phyloP scores from a whole-genome alignment of 331 rosid species.

The Prunus yedoensis region DNA sequence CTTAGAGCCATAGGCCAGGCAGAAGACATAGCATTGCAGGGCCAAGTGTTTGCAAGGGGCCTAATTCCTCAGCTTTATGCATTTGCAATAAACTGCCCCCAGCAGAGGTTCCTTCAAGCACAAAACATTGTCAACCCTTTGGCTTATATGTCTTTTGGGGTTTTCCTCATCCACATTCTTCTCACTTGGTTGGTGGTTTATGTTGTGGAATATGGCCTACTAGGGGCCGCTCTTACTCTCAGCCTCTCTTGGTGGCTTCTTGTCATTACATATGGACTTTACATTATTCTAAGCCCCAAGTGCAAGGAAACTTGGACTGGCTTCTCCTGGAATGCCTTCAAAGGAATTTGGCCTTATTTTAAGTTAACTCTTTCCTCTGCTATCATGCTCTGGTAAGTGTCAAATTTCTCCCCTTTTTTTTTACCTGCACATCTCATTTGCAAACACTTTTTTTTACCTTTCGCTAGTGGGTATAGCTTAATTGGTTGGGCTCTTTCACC shows the following conservation, averaged over 20 bases:
- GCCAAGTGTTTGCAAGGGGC: conserved; percentile 54
- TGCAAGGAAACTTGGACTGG: conserved; percentile 77
- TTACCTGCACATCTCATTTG: no score
- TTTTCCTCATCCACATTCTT: conserved; percentile 50
- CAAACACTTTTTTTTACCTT: no score
- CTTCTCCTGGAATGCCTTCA: conserved; percentile 49
- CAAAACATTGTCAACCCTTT: conserved; percentile 76
- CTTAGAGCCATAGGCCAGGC: conserved; percentile 55
- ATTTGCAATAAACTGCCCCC: conserved; percentile 62
- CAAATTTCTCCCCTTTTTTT: not conserved
- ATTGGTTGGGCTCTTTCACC: no score
- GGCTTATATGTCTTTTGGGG: conserved; percentile 62
- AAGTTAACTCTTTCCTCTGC: conserved; percentile 73
- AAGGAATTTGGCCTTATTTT: conserved; percentile 73
- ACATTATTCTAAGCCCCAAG: conserved; percentile 56
- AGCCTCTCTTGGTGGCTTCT: conserved; percentile 81
- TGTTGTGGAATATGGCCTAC: conserved; percentile 45
- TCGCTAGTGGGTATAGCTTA: not conserved
- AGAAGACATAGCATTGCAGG: conserved; percentile 42
- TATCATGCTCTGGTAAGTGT: conserved; percentile 61
- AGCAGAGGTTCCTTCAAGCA: conserved; percentile 77
- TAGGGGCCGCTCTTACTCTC: conserved; percentile 57
- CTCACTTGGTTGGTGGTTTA: conserved; percentile 52
- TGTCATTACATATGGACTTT: conserved; percentile 40
- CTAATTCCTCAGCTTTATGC: conserved; percentile 64